These are phyloP conservation scores for Tetramitus jugosus DNA, from an alignment of 208 protist species.

Conservation along the genomic window DNA sequence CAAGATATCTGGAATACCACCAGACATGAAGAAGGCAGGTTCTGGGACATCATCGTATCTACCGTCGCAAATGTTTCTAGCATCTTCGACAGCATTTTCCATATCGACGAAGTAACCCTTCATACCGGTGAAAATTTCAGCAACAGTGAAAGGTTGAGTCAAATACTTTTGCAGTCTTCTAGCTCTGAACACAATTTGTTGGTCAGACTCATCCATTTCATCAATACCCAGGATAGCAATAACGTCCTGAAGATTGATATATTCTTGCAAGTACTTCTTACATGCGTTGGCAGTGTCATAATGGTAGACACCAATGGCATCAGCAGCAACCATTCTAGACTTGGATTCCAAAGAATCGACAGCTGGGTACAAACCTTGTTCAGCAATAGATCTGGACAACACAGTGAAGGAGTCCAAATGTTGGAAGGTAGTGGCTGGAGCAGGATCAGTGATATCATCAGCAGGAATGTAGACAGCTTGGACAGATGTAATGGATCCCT, in stretches of 20 bases:
- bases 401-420: conserved; percentile 96
- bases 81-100: conserved; percentile 81
- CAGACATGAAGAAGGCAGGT: conserved; percentile 96
- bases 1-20: conserved; percentile 78
- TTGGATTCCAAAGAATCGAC: conserved; percentile 95
- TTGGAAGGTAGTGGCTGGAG: conserved; percentile 95
- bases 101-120: conserved; percentile 85
- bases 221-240: conserved; percentile 98
- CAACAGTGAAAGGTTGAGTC: conserved; percentile 94
- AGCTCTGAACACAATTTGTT: conserved; percentile 87
- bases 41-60: conserved; percentile 91
- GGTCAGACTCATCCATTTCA: conserved; percentile 95
- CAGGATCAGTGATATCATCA: conserved; percentile 96
- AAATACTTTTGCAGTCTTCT: conserved; percentile 90
- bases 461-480: conserved; percentile 96
- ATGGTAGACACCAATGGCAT: conserved; percentile 88
- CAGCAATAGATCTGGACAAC: conserved; percentile 89
- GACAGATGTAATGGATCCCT: conserved; percentile 89
- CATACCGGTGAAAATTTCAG: conserved; percentile 93
- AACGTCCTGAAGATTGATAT: conserved; percentile 96
- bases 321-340: conserved; percentile 92
- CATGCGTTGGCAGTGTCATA: conserved; percentile 90
- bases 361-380: conserved; percentile 93
- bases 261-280: conserved; percentile 93
- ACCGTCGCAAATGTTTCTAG: conserved; percentile 81